phyloP scores from a whole-genome alignment of 2,329 filamentous ascomycete species.

The Phaeophleospora eucalypticola region DNA sequence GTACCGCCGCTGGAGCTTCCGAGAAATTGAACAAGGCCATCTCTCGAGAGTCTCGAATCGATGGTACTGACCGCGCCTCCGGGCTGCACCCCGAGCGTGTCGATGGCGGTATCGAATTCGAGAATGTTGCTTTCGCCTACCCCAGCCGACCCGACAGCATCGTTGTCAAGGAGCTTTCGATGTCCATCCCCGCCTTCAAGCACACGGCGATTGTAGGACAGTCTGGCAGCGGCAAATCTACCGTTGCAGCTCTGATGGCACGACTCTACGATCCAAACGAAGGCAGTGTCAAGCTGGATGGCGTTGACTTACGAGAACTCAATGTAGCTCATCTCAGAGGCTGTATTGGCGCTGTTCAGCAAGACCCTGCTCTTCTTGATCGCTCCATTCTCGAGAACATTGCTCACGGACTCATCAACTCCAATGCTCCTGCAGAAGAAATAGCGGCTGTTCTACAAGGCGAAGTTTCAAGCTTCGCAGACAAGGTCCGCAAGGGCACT shows the following conservation, averaged over 20 bases:
- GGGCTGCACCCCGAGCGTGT: constrained; percentile 3
- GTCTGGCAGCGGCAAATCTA: constrained; percentile 42
- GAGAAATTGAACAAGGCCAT: constrained; percentile 57
- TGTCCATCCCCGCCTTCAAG: constrained; percentile 33
- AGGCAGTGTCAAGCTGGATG: constrained; percentile 36
- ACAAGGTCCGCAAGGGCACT: constrained; percentile 50
- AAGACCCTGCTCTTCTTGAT: constrained; percentile 50
- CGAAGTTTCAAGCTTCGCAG: constrained; percentile 43
- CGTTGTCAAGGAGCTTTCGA: constrained; percentile 37
- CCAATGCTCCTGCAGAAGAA: constrained; percentile 31
- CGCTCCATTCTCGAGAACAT: constrained; percentile 53
- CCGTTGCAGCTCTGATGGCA: constrained; percentile 36
- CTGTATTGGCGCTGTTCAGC: constrained; percentile 43
- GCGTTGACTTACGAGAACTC: constrained; percentile 35
- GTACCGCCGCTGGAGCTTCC: constrained; percentile 51
- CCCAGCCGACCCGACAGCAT: constrained; percentile 38
- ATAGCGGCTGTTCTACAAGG: constrained; percentile 42
- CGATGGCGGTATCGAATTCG: constrained; percentile 31
- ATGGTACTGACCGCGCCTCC: constrained; percentile 32
- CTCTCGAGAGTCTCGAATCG: constrained; percentile 41
- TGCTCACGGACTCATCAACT: constrained; percentile 47
- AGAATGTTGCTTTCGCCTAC: constrained; percentile 40
- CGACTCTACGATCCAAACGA: constrained; percentile 37
- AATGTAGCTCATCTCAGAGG: constrained; percentile 31
- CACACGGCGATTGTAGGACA: constrained; percentile 43